Conservation (phyloP, 139 green algal species). For the Spirogloea muscicola region DNA sequence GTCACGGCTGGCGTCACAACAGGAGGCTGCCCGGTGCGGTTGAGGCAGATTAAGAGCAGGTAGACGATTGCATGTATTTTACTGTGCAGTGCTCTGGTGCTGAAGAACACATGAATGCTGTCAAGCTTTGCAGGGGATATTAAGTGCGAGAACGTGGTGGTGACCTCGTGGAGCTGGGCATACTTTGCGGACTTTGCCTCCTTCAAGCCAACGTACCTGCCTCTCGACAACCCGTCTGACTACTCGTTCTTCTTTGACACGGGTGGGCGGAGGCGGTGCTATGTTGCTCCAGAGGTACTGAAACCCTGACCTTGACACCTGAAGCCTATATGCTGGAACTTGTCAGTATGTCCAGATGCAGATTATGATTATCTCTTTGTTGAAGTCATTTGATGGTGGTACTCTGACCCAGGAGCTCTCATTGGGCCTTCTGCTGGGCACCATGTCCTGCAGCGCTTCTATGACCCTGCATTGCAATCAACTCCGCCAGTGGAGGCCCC, state of each 20-base stretch:
- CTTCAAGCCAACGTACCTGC: conserved; percentile 87
- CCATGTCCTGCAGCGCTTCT: background rate
- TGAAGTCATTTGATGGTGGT: background rate
- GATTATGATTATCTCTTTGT: background rate
- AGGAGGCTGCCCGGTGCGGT: too few relatives aligned
- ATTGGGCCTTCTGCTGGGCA: background rate
- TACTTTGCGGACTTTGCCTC: conserved; percentile 87
- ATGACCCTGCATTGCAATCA: background rate
- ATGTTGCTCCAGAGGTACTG: conserved; percentile 76
- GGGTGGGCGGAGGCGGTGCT: conserved; percentile 78
- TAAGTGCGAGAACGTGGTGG: conserved; percentile 87
- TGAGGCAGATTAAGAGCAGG: background rate
- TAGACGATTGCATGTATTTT: background rate
- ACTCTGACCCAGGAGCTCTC: background rate
- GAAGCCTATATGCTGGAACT: background rate
- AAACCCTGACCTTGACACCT: background rate
- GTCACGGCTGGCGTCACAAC: too few relatives aligned
- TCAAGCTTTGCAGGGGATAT: conserved; percentile 84
- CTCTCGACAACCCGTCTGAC: conserved; percentile 91
- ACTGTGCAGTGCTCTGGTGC: background rate
- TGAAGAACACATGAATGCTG: too few relatives aligned
- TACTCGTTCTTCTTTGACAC: conserved; percentile 99
- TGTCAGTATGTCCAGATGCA: background rate
- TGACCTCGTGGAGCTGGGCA: conserved; percentile 90
- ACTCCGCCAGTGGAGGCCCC: background rate